Conservation (phyloP, 2,329 filamentous ascomycete species). For the Talaromyces islandicus region DNA sequence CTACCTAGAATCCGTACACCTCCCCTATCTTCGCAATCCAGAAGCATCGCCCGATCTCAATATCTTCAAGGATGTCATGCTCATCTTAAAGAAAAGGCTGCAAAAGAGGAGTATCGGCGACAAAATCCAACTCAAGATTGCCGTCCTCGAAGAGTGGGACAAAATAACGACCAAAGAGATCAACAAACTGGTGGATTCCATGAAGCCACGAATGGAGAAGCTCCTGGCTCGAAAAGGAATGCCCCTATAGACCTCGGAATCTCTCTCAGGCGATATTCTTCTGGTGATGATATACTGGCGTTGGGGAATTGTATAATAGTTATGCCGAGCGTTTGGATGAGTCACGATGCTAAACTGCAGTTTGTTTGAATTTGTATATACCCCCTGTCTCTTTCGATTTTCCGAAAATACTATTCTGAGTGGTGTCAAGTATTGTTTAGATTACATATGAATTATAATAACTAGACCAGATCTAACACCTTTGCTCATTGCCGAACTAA, state of each 20-base stretch:
- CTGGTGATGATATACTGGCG: not conserved
- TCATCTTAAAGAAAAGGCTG: slow-evolving; percentile 11
- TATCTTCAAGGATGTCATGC: slow-evolving; percentile 11
- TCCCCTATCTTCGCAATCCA: slow-evolving; percentile 12
- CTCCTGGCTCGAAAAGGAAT: slow-evolving; percentile 10
- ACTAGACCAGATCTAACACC: not conserved
- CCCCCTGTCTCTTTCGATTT: not conserved
- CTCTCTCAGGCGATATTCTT: not conserved
- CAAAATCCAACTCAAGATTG: slow-evolving; percentile 8
- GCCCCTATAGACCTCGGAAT: slow-evolving; percentile 4
- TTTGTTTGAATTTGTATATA: not conserved
- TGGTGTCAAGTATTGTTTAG: not conserved
- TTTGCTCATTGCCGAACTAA: not conserved
- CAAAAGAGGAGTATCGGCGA: slow-evolving; percentile 11
- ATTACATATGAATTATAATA: not conserved
- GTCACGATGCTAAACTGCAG: not conserved
- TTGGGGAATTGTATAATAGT: not conserved
- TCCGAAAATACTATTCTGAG: not conserved
- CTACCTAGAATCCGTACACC: slow-evolving; percentile 10
- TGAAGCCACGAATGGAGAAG: slow-evolving; percentile 12
- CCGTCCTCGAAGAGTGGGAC: slow-evolving; percentile 13
- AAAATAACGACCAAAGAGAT: slow-evolving; percentile 12
- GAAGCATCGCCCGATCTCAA: slow-evolving; percentile 11
- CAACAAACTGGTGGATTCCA: slow-evolving; percentile 13
- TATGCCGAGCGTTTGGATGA: not conserved